These are phyloP conservation scores for Macrotyloma uniflorum DNA, from an alignment of 306 rosid species.

Conservation along the genomic window DNA sequence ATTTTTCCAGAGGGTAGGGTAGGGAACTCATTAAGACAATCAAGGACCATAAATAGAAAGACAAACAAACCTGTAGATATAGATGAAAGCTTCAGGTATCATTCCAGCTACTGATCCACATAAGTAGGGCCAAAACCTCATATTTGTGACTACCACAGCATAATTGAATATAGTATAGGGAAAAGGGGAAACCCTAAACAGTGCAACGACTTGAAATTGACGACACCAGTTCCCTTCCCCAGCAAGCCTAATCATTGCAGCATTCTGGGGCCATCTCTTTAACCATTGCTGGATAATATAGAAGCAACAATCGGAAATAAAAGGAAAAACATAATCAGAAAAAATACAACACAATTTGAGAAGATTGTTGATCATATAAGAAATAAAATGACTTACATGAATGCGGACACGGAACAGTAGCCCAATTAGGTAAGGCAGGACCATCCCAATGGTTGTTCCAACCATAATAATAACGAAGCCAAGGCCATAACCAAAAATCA, in stretches of 20 bases:
- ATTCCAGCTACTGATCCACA: constrained; percentile 93
- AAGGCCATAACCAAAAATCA: constrained; percentile 96
- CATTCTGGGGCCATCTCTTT: constrained; percentile 87
- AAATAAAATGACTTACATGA: constrained; percentile 65
- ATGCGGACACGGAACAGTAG: constrained; percentile 77
- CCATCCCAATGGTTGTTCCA: constrained; percentile 98
- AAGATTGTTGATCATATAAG: not conserved
- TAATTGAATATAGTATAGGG: constrained; percentile 97
- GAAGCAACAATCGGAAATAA: constrained; percentile 24
- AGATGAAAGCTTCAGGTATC: constrained; percentile 96
- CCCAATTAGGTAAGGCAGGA: constrained; percentile 90
- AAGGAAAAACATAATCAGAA: not conserved
- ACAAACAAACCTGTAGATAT: constrained; percentile 77
- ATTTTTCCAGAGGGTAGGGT: not conserved
- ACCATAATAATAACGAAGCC: constrained; percentile 91
- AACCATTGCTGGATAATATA: constrained; percentile 79
- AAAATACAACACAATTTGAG: not conserved
- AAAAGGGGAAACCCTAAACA: constrained; percentile 92
- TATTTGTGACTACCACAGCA: constrained; percentile 88
- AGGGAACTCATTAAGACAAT: not conserved
- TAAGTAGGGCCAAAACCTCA: constrained; percentile 93
- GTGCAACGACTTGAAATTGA: constrained; percentile 87
- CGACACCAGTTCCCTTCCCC: constrained; percentile 92
- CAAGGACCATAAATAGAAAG: constrained; percentile 8
- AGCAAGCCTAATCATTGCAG: constrained; percentile 88